Percentiles rank a stretch among this genome's conserved stretches.
Evolutionary conservation across 768 basidiomycete species (phyloP).

Genomic region (Boletus patriciae): DNA sequence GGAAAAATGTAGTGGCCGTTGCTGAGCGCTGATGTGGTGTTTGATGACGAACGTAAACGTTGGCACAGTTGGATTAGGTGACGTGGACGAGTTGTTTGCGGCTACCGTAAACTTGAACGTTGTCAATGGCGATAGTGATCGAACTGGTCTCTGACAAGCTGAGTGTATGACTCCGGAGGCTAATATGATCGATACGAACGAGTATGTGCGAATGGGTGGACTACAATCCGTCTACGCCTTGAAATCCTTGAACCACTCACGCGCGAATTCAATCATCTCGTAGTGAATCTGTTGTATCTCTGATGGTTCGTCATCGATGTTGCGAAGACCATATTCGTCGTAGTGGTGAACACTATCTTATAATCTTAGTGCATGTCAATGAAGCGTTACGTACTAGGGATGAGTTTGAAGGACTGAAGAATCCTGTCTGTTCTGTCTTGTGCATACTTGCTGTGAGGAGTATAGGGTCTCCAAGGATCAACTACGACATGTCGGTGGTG

Average conservation of each 20-base stretch:
- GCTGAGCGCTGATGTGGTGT: neutral
- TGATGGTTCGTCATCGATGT: constrained; percentile 63
- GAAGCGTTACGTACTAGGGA: constrained; percentile 70
- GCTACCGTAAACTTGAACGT: neutral
- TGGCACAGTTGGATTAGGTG: neutral
- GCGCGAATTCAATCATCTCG: constrained; percentile 79
- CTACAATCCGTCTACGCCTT: constrained; percentile 12
- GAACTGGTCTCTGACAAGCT: neutral
- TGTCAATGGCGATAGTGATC: neutral
- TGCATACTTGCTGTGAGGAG: constrained; percentile 78
- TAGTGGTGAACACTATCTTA: constrained; percentile 66
- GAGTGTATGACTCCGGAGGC: neutral
- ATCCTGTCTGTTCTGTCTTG: constrained; percentile 67
- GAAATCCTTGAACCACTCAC: constrained; percentile 63
- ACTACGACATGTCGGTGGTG: constrained; percentile 41
- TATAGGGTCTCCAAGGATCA: constrained; percentile 89
- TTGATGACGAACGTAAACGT: neutral
- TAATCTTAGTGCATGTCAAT: neutral
- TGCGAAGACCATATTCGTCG: constrained; percentile 70
- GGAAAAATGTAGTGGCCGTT: neutral
- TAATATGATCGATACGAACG: neutral
- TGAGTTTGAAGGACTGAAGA: constrained; percentile 80
- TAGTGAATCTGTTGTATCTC: constrained; percentile 79
- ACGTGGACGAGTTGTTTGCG: neutral
- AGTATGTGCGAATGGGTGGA: neutral